These are phyloP conservation scores for Tilletiaria anomala DNA, from an alignment of 1,284 basidiomycete species.

Conservation along the genomic window DNA sequence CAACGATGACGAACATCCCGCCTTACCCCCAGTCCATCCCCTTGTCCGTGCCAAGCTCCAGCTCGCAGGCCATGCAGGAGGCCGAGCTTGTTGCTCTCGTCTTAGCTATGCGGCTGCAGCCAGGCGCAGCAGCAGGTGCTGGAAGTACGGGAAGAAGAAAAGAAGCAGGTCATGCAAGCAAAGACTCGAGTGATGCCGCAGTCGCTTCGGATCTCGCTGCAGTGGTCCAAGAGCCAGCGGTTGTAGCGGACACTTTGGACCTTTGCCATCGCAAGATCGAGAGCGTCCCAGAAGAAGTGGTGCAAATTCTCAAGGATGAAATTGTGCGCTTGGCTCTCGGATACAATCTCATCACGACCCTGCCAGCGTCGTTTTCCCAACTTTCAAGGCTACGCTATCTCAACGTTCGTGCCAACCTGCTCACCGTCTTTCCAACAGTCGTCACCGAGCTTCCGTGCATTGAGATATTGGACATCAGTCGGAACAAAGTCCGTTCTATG, in stretches of 20 bases:
- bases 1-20: too few species aligned
- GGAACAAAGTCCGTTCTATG: conserved; percentile 72
- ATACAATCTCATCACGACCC: conserved; percentile 63
- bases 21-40: too few species aligned
- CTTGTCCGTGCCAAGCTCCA: too few species aligned
- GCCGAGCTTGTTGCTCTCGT: too few species aligned
- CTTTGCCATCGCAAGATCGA: conserved; percentile 21
- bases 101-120: too few species aligned
- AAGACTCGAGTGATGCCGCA: too few species aligned
- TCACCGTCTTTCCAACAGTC: conserved; percentile 69
- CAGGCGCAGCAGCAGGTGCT: too few species aligned
- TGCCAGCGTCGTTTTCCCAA: conserved; percentile 64
- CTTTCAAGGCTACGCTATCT: conserved; percentile 72
- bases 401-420: conserved; percentile 76
- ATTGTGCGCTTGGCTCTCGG: conserved; percentile 55
- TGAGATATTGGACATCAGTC: conserved; percentile 85
- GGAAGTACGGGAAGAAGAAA: too few species aligned
- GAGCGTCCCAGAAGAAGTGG: conserved; percentile 13
- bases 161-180: too few species aligned
- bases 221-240: too few species aligned
- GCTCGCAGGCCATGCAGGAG: too few species aligned
- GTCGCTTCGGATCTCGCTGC: too few species aligned
- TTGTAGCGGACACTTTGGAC: conserved; percentile 30
- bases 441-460: conserved; percentile 62
- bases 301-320: conserved; percentile 17